phyloP scores from a whole-genome alignment of 495 filamentous ascomycete genomes.

The Neurospora cerealis region DNA sequence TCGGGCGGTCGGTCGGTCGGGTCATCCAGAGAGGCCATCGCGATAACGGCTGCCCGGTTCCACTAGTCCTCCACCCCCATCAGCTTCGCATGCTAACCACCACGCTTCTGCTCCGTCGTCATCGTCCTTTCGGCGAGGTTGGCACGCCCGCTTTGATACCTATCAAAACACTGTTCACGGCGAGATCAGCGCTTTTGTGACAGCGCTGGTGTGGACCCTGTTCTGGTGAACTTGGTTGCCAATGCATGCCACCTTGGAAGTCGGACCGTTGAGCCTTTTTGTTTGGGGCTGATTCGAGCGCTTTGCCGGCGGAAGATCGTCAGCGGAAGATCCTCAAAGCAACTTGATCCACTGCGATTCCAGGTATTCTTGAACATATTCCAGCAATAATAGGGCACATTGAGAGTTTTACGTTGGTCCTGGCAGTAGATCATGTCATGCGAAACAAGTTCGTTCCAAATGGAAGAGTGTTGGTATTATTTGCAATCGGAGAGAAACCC shows the following conservation, averaged over 20 bases:
- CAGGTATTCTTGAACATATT: not conserved
- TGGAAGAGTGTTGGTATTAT: slow-evolving; percentile 7
- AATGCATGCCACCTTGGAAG: not conserved
- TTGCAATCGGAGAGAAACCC: not conserved
- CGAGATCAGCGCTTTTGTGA: not conserved
- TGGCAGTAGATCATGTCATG: not conserved
- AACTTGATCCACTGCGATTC: not conserved
- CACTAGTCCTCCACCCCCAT: not conserved
- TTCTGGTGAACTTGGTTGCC: not conserved
- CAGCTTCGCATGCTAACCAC: not conserved
- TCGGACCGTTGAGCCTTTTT: not conserved
- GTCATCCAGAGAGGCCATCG: not conserved
- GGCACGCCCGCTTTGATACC: not conserved
- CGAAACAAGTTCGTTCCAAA: not conserved
- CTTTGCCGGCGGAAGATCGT: not conserved
- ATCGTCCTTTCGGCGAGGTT: not conserved
- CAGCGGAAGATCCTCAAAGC: not conserved
- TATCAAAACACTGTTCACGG: not conserved
- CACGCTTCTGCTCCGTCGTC: not conserved
- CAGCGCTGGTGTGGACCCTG: not conserved
- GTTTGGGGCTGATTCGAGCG: not conserved
- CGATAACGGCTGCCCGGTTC: not conserved
- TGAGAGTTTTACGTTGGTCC: not conserved
- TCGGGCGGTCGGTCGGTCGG: not conserved
- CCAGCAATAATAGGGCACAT: not conserved